A percentile compares a stretch with the other conserved stretches of the same genome.
phyloP scores from a whole-genome alignment of 2,329 filamentous ascomycete species.

The Chalaropsis ovoidea region DNA sequence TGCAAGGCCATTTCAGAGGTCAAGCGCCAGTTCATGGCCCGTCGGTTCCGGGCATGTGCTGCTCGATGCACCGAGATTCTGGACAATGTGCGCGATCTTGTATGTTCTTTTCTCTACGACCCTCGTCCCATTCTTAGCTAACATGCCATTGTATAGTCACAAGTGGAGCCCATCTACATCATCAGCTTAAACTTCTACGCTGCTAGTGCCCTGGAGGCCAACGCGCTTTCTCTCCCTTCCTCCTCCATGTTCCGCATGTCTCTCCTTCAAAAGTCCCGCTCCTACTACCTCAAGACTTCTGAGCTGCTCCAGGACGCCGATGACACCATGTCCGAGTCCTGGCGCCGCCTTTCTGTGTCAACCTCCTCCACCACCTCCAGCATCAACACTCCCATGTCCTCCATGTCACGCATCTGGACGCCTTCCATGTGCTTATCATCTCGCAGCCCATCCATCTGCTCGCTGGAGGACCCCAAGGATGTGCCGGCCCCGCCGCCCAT shows the following conservation, averaged over 20 bases:
- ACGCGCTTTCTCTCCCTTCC: conserved; percentile 41
- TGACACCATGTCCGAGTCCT: conserved; percentile 35
- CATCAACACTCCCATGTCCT: conserved; percentile 40
- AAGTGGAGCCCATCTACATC: conserved; percentile 44
- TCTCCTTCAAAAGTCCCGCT: conserved; percentile 43
- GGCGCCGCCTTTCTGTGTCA: conserved; percentile 33
- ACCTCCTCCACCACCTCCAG: conserved; percentile 32
- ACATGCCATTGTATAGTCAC: conserved; percentile 29
- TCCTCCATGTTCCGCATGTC: conserved; percentile 39
- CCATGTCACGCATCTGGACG: conserved; percentile 37
- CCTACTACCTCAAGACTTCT: conserved; percentile 43
- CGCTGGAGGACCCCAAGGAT: conserved; percentile 31
- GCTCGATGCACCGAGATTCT: conserved; percentile 45
- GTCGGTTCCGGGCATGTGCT: conserved; percentile 45
- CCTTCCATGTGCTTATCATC: conserved; percentile 41
- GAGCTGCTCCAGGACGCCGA: conserved; percentile 41
- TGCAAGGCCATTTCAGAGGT: conserved; percentile 42
- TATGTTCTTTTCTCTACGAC: conserved; percentile 30
- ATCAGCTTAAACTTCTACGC: conserved; percentile 53
- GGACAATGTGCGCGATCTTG: conserved; percentile 38
- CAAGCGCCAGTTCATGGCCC: conserved; percentile 44
- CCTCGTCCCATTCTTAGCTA: conserved; percentile 21
- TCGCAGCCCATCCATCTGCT: conserved; percentile 38
- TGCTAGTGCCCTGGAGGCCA: conserved; percentile 50
- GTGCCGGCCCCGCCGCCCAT: conserved; percentile 20